Evolutionary conservation across 2,329 filamentous ascomycete species (phyloP).

Genomic region (Cladophialophora yegresii): DNA sequence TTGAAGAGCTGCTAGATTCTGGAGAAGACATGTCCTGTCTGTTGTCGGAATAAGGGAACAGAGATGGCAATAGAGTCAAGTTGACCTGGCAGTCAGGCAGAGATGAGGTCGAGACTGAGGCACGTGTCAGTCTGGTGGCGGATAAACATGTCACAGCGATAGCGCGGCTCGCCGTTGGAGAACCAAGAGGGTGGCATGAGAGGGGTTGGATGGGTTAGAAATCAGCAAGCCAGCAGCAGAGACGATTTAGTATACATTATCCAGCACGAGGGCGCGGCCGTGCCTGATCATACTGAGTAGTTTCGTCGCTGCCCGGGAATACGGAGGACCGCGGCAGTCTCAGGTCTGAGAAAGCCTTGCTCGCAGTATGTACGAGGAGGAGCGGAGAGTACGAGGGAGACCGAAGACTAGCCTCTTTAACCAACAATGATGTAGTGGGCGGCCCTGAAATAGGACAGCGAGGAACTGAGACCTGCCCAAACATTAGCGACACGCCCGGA

Average conservation of each 20-base stretch:
- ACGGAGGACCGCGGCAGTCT: not conserved
- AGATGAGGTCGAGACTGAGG: constrained; percentile 4
- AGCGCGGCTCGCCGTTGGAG: constrained; percentile 3
- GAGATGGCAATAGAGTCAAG: constrained; percentile 2
- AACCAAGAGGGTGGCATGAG: not conserved
- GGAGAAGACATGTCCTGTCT: constrained; percentile 24
- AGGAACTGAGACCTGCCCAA: constrained; percentile 14
- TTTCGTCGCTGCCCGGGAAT: not conserved
- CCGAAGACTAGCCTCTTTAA: not conserved
- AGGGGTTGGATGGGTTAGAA: not conserved
- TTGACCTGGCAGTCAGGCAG: not conserved
- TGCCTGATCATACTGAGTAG: not conserved
- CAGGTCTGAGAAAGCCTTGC: not conserved
- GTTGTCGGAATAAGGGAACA: not conserved
- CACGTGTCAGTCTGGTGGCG: constrained; percentile 21
- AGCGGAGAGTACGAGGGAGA: not conserved
- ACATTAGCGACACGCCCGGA: not conserved
- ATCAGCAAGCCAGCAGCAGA: not conserved
- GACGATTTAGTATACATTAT: not conserved
- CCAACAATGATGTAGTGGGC: not conserved
- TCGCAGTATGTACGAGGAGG: not conserved
- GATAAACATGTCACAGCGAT: constrained; percentile 12
- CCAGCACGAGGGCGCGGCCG: not conserved
- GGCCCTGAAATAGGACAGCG: not conserved
- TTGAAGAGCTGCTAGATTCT: constrained; percentile 22